Base-by-base conservation (phyloP, 2,329 filamentous ascomycete genomes). In the Rhynchosporium graminicola region DNA sequence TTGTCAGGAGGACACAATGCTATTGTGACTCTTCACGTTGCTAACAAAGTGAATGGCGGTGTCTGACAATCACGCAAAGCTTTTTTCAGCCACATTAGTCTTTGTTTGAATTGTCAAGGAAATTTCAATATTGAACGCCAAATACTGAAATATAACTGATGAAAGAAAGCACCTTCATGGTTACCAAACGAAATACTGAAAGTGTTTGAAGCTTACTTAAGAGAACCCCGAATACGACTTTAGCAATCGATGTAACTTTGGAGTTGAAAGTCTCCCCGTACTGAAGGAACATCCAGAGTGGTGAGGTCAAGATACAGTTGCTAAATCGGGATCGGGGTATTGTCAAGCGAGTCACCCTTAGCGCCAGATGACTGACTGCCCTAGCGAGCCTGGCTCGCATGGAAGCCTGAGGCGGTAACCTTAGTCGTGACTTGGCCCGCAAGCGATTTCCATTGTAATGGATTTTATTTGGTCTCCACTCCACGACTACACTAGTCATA, bases 391-490 rank as follows among this genome's bases (percentile, higher is more conserved):
- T 9, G n/a, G 31, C 50, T 33, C 26, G n/a, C 50, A 20, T 20
- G 20, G 20, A 20, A 20, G 20, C 20, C 20, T 20, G 20, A 20
- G 20, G 20, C 20, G 20, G 20, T 20, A 20, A 20, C 20, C 20
- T 20, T 20, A 20, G 20, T 20, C 20, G 20, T 38, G 42, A n/a
- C 42, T 7, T n/a, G 42, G 42, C 6, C 33, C 33, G 33, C 33
- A 36, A 36, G 33, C 33, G 33, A 20, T 20, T 20, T 20, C 20
- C 9, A 36, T 36, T 10, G 33, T 36, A 36, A 36, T 46, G 51
- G 51, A 29, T n/a, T 54, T 52, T 54, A 13, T 10, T 8, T 42
- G 20, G 40, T 31, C 40, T 57, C 54, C 54, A 57, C 54, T 57
- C 29, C 26, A 46, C 38, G 3, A 26, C 20, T 15, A 29, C 20